These are phyloP conservation scores for Tillandsia leiboldiana DNA, from an alignment of 176 grass and related monocot species.

Conservation along the genomic window DNA sequence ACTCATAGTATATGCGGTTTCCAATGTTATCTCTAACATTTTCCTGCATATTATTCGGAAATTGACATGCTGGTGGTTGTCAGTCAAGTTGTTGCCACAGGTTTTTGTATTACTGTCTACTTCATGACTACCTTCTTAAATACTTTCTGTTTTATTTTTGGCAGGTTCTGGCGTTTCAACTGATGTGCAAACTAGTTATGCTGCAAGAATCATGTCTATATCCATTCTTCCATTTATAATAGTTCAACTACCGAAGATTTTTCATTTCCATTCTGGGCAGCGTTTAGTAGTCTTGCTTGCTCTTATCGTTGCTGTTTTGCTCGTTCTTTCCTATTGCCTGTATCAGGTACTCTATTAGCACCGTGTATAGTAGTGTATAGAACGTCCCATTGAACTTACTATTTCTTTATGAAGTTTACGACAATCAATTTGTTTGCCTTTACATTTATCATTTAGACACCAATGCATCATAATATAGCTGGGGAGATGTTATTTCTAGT, in stretches of 20 bases:
- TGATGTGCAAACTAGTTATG: conserved; percentile 79
- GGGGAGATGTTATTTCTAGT: too few relatives aligned
- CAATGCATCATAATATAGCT: too few relatives aligned
- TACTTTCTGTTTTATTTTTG: background rate
- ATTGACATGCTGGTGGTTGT: too few relatives aligned
- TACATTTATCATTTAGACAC: too few relatives aligned
- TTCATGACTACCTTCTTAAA: background rate
- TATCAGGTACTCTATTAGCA: conserved; percentile 56
- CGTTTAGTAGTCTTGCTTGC: conserved; percentile 50
- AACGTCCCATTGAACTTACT: background rate
- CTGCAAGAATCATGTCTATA: conserved; percentile 81
- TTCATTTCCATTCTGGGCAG: conserved; percentile 48
- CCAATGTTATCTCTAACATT: too few relatives aligned
- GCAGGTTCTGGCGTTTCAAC: conserved; percentile 68
- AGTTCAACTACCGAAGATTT: conserved; percentile 70
- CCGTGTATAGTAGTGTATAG: background rate
- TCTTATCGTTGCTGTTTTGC: conserved; percentile 44
- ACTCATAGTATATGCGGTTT: too few relatives aligned
- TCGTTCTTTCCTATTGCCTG: conserved; percentile 65
- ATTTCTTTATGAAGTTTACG: background rate
- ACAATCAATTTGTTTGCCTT: too few relatives aligned
- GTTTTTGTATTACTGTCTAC: background rate
- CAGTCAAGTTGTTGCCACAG: too few relatives aligned
- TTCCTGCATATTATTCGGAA: too few relatives aligned
- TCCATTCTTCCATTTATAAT: conserved; percentile 81